These are phyloP conservation scores for Fusarium avenaceum DNA, from an alignment of 2,329 filamentous ascomycete species.

Conservation along the genomic window DNA sequence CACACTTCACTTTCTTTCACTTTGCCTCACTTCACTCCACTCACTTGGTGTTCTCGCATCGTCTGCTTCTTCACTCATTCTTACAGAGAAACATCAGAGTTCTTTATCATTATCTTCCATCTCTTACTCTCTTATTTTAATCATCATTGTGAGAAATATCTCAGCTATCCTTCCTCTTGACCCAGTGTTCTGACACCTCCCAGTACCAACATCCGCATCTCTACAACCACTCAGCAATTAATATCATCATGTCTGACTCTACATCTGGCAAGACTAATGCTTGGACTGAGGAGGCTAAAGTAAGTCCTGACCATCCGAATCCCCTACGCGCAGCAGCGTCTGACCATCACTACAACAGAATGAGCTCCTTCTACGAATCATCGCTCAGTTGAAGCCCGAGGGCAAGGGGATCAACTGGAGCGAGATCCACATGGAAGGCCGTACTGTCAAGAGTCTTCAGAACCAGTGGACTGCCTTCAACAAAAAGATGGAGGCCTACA, in stretches of 20 bases:
- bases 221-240: background rate
- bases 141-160: background rate
- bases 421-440: constrained; percentile 54
- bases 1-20: background rate
- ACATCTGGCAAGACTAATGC: constrained; percentile 45
- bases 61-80: background rate
- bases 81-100: background rate
- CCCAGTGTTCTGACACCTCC: background rate
- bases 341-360: constrained; percentile 42
- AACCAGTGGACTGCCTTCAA: constrained; percentile 56
- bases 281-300: constrained; percentile 58
- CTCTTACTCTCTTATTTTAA: background rate
- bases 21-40: background rate
- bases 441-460: constrained; percentile 56
- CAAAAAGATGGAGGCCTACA: constrained; percentile 55
- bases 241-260: constrained; percentile 45
- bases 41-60: background rate
- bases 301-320: constrained; percentile 17
- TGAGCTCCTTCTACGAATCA: constrained; percentile 55
- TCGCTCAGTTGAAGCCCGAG: constrained; percentile 52
- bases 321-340: background rate
- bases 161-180: background rate
- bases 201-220: background rate
- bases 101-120: background rate
- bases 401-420: constrained; percentile 55